Conservation (phyloP, 306 rosid genomes). For the Sindora glabra region DNA sequence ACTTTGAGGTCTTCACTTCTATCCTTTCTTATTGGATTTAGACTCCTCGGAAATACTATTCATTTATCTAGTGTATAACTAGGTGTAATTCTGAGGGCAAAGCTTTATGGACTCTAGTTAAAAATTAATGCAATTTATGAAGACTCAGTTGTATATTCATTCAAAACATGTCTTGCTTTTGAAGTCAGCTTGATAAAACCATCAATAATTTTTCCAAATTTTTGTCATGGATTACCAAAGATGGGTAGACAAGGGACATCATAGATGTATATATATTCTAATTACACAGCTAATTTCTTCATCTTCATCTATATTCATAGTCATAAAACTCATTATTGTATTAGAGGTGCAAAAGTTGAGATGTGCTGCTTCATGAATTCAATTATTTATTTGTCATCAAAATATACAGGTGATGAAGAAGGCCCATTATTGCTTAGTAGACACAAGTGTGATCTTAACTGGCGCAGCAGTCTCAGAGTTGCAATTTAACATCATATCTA, state of each 20-base stretch:
- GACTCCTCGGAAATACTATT: not conserved
- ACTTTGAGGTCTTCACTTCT: constrained; percentile 62
- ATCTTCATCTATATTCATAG: not conserved
- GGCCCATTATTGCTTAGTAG: constrained; percentile 88
- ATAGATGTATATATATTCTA: not conserved
- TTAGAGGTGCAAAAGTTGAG: not conserved
- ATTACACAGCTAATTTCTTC: not conserved
- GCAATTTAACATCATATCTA: constrained; percentile 71
- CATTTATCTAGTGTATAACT: not conserved
- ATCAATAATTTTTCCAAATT: not conserved
- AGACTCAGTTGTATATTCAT: not conserved
- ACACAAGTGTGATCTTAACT: constrained; percentile 57
- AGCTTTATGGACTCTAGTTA: not conserved
- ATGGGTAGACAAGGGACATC: not conserved
- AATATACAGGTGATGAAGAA: constrained; percentile 82
- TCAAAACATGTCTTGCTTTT: not conserved
- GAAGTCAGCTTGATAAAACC: not conserved
- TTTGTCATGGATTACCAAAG: not conserved
- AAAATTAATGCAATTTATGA: constrained; percentile 3
- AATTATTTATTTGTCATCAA: constrained; percentile 3
- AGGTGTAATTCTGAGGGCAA: not conserved
- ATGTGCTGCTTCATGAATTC: not conserved
- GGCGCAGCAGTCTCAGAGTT: constrained; percentile 94
- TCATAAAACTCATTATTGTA: not conserved
- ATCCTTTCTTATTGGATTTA: constrained; percentile 20